Evolutionary conservation across 352 stramenopile species (phyloP), one percentile per base, ranked within the genome.

Genomic region (Phytophthora europaea): DNA sequence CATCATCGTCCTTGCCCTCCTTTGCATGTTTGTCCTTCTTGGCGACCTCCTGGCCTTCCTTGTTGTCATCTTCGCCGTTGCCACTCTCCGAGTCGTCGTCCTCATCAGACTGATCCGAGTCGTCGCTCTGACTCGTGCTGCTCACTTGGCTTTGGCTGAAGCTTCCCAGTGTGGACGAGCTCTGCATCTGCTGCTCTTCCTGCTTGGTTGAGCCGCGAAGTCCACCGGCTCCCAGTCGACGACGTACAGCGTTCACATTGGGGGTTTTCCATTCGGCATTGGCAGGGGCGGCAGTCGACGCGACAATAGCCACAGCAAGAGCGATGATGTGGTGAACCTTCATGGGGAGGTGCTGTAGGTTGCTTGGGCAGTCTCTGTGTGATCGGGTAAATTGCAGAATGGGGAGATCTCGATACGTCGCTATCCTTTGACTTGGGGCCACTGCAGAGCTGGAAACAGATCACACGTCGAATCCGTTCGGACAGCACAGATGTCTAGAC

Each of bases 311-410:
- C 3, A 58, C 64, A 12, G 52, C 62, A 47, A 81, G 58, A 23
- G 74, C 66, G 55, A 81, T 52, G 62, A 78, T 51, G 43, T 66
- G 61, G n/a, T 53, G 13, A 40, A 81, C 67, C 58, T 81, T 76
- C 74, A 81, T 81, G 52, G 38, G 16, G n/a, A 13, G 43, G 4
- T 6, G 13, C 13, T 45, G 43, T 50, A 15, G 43, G 43, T 23
- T 12, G 16, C 6, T 50, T 50, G 43, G 16, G 6, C 16, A 50
- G 43, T n/a, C 18, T 43, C 9, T 10, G 36, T 15, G 36, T 16
- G 36, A 5, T 1, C 43, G 2, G n/a, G 20, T 31, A n/a, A 54
- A 54, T 54, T 54, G 48, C 22, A 31, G 48, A 54, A 54, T 54
- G 48, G 7, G 26, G 26, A 54, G 20, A 9, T 33, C 38, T 40